Evolutionary conservation across 331 rosid species (phyloP), one percentile per base, ranked within the genome.

Genomic region (Rhamnella rubrinervis): DNA sequence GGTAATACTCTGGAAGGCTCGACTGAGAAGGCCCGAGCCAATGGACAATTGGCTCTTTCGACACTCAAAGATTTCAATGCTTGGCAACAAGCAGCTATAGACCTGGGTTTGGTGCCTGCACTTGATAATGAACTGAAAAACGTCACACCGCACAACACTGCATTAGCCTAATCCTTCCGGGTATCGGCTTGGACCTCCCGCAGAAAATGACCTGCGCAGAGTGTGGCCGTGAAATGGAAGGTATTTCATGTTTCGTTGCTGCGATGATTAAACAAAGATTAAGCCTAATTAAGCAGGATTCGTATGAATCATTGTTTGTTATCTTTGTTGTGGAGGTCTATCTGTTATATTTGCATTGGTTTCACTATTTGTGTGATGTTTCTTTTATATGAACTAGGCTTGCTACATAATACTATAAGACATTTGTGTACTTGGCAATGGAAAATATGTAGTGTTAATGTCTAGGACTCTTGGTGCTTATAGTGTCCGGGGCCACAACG

Each of bases 211-310:
- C 76, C 31, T 93, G 98, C 38, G 81, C 96, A 21, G 98, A 93
- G 47, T 93, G 98, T 47, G 91, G 85, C 15, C 88, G 85, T 10
- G 82, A 41, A 18, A 93, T 91, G 98, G 98, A 91, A 91, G 79
- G 76, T 90, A 75, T 76, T 78, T 87, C 79, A 90, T 90, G 96
- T 88, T 88, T 76, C 92, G 96, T 38, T 93, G 97, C 60, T 93
- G 97, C 44, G 82, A 72, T 8, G 97, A 93, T 49, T 90, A 68
- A 62, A 4, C 35, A 17, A 2, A 2, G n/a, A 21, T 8, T 3
- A 17, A 37, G n/a, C 6, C 2, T 21, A 26, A 1, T 3, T 6
- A 28, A 55, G 55, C 19, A 16, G 46, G 21, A 39, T n/a, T 2
- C 35, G 4, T 62, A 18, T 28, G 66, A 4, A n/a, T 15, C 16